phyloP scores from a whole-genome alignment of 108 stramenopile genomes.

The Cyclotella distinguenda region DNA sequence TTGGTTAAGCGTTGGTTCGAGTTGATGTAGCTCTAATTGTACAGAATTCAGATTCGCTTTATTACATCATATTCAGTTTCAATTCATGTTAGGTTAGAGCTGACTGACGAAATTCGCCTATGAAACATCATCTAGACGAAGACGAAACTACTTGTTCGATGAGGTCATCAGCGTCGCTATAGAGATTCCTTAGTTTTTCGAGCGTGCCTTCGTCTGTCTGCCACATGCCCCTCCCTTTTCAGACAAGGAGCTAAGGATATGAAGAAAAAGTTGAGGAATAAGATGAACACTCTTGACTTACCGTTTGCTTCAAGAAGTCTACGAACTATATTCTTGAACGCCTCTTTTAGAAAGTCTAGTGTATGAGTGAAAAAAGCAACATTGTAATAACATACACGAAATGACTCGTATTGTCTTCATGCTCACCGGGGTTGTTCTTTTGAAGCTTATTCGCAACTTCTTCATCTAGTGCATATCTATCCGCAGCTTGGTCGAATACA shows the following conservation, averaged over 20 bases:
- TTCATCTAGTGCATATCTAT: constrained; percentile 84
- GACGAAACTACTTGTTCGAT: constrained; percentile 45
- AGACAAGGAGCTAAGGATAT: too few species aligned
- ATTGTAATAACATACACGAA: too few species aligned
- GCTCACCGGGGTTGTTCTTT: constrained; percentile 70
- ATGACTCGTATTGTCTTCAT: too few species aligned
- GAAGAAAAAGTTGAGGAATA: neutral
- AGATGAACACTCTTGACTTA: neutral
- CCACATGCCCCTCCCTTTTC: constrained; percentile 88
- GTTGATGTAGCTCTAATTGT: too few species aligned
- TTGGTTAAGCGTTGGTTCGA: too few species aligned
- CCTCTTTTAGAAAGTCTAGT: constrained; percentile 26
- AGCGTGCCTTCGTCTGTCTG: constrained; percentile 61
- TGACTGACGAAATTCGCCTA: neutral
- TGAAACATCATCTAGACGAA: constrained; percentile 17
- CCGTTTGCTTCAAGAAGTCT: constrained; percentile 77
- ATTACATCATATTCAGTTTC: too few species aligned
- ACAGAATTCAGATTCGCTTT: too few species aligned
- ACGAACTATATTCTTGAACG: constrained; percentile 74
- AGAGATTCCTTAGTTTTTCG: constrained; percentile 53
- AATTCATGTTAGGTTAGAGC: too few species aligned
- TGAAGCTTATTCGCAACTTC: constrained; percentile 77
- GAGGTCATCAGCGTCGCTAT: constrained; percentile 72
- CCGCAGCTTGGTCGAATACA: constrained; percentile 88
- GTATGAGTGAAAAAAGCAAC: neutral